Base-by-base conservation (phyloP, 2,329 filamentous ascomycete genomes). In the Cadophora luteo-olivacea region DNA sequence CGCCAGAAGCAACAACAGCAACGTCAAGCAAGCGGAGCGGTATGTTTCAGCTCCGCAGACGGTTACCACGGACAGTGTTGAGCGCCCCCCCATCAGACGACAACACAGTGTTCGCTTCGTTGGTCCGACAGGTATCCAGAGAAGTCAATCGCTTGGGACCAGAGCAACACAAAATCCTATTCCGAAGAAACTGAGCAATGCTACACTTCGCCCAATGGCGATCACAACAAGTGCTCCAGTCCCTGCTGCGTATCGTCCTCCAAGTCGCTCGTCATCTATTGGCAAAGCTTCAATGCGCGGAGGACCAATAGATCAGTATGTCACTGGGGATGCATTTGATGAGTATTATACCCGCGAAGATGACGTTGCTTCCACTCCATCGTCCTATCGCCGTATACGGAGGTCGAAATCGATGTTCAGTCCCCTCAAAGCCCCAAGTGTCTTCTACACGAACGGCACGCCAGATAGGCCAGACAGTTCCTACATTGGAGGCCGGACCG, bases 341-440 rank as follows among this genome's bases (percentile, higher is more conserved):
- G 80, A 83, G 72, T 80, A 81, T 65, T 85, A 83, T 73, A 83
- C 81, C 4, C 80, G 80, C 0, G 82, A 86, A 67, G 83, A 86
- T 67, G 81, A 84, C 64, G 76, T 82, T 38, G 81, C 80, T 1
- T 85, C 85, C 3, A 79, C 80, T 36, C 81, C 83, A 16, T 83
- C 82, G 1, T 84, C 84, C 0, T 85, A 82, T 71, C 81, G 82
- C 58, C 82, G 80, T 33, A 76, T 89, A 52, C 84, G 85, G 54
- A 86, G 84, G 73, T 86, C 86, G 0, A 84, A 80, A 68, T 89
- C 87, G 0, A 84, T 88, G 84, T 82, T 85, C 69, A 81, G 65
- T 70, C 79, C 52, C 69, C 69, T 12, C 25, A 76, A 61, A 70
- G 69, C 66, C 6, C 72, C 76, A 6, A 72, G 64, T 60, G 69